Percentiles rank a stretch among this genome's conserved stretches.
Conservation (phyloP, 768 basidiomycete genomes). For the Leucosporidium yakuticum region DNA sequence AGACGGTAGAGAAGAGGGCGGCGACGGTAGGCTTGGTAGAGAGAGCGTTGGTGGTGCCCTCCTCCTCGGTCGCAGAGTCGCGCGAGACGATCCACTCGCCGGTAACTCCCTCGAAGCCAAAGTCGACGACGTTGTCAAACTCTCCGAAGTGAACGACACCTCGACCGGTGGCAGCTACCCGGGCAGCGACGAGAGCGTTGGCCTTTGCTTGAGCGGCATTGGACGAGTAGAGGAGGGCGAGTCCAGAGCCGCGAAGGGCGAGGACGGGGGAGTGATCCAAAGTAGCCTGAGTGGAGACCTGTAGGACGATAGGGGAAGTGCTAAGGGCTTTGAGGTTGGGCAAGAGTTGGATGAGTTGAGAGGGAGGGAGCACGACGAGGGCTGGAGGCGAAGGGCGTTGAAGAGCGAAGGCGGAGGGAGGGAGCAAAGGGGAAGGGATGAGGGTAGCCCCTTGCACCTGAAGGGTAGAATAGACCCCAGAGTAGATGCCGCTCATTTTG, state of each 20-base stretch:
- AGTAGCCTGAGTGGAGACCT: conserved; percentile 55
- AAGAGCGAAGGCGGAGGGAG: conserved; percentile 7
- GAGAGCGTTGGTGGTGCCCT: not conserved
- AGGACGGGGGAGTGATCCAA: conserved; percentile 66
- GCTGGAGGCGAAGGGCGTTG: not conserved
- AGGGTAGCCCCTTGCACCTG: conserved; percentile 11
- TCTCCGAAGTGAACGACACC: conserved; percentile 78
- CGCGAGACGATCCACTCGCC: conserved; percentile 17
- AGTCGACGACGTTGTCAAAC: conserved; percentile 40
- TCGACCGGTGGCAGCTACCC: conserved; percentile 62
- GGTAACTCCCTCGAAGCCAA: conserved; percentile 8
- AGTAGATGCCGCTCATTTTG: conserved; percentile 19
- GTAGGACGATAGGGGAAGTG: conserved; percentile 60
- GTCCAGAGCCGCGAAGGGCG: conserved; percentile 68
- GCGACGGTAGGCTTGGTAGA: conserved; percentile 39
- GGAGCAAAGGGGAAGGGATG: conserved; percentile 25
- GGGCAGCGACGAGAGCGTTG: conserved; percentile 77
- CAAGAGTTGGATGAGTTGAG: conserved; percentile 24
- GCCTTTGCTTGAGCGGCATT: conserved; percentile 77
- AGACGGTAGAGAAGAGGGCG: conserved; percentile 27
- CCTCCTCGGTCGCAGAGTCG: conserved; percentile 1
- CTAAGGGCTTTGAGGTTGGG: conserved; percentile 53
- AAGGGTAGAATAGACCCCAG: conserved; percentile 7
- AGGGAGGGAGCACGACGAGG: conserved; percentile 22
- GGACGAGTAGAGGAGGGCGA: conserved; percentile 73